Evolutionary conservation across 441 rosid species (phyloP).

Genomic region (Viola pubescens): DNA sequence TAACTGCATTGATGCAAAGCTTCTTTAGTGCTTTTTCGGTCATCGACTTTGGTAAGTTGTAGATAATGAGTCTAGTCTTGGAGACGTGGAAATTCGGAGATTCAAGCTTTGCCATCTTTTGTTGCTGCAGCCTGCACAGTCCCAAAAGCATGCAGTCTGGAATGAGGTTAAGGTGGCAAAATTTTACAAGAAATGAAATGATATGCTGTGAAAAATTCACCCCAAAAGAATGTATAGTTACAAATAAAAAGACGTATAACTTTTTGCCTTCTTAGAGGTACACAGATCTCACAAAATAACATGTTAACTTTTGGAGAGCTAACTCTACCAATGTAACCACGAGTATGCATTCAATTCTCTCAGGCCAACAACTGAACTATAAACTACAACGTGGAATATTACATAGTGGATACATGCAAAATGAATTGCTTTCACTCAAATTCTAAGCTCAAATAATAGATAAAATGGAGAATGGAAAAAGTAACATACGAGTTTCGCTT

Average conservation of each 20-base stretch:
- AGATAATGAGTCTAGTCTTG: conserved; percentile 62
- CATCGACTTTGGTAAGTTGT: conserved; percentile 79
- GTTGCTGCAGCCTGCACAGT: conserved; percentile 58
- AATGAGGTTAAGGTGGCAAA: neutral
- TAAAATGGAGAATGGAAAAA: neutral
- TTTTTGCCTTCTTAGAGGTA: too few species aligned
- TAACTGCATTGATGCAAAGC: conserved; percentile 67
- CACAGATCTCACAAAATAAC: too few species aligned
- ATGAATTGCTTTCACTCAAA: neutral
- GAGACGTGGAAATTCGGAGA: conserved; percentile 94
- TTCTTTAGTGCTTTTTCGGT: conserved; percentile 53
- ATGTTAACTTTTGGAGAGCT: neutral
- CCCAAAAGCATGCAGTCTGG: conserved; percentile 2
- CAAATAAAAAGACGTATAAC: neutral
- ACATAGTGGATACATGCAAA: neutral
- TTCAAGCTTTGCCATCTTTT: conserved; percentile 71
- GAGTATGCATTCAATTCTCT: neutral
- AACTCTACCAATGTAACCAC: neutral
- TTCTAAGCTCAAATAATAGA: neutral
- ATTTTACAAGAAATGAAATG: conserved; percentile 1
- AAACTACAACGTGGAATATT: neutral
- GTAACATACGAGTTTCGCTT: conserved; percentile 53
- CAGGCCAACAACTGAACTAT: neutral
- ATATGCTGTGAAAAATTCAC: too few species aligned
- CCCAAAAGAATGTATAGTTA: too few species aligned